phyloP scores from a whole-genome alignment of 345 rosid genomes.

The Murraya koenigii region DNA sequence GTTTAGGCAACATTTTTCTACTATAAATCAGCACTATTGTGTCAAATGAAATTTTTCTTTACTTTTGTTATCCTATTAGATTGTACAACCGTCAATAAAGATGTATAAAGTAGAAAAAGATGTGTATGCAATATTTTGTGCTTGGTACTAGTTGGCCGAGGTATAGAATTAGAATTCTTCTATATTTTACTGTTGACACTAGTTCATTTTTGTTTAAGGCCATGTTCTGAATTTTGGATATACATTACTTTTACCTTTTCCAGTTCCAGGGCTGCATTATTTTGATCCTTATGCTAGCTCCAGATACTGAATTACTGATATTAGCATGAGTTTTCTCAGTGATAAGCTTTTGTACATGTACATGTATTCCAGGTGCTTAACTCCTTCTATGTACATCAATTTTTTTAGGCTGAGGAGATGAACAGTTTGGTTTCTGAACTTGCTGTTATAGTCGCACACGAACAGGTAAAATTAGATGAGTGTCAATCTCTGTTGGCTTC shows the following conservation, averaged over 20 bases:
- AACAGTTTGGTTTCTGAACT: conserved; percentile 61
- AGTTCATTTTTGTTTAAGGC: neutral
- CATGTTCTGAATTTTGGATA: neutral
- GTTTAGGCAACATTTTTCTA: neutral
- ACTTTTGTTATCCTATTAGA: neutral
- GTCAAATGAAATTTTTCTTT: neutral
- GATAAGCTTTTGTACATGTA: conserved; percentile 13
- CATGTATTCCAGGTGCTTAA: conserved; percentile 4
- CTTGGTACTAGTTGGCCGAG: neutral
- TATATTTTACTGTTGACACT: neutral
- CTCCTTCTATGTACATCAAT: neutral
- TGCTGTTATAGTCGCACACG: conserved; percentile 48
- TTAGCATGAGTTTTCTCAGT: neutral
- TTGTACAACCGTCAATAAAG: neutral
- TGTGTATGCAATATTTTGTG: neutral
- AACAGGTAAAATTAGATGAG: conserved; percentile 56
- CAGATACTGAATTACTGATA: neutral
- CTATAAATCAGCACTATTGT: neutral
- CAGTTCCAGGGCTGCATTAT: neutral
- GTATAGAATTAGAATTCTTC: neutral
- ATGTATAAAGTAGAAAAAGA: neutral
- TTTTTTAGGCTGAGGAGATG: conserved; percentile 53
- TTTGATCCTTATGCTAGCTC: neutral
- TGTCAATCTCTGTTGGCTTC: conserved; percentile 72
- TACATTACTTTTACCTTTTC: neutral